Evolutionary conservation across 2,329 filamentous ascomycete genomes (phyloP).

Genomic region (Dothideomycetidae sp.): DNA sequence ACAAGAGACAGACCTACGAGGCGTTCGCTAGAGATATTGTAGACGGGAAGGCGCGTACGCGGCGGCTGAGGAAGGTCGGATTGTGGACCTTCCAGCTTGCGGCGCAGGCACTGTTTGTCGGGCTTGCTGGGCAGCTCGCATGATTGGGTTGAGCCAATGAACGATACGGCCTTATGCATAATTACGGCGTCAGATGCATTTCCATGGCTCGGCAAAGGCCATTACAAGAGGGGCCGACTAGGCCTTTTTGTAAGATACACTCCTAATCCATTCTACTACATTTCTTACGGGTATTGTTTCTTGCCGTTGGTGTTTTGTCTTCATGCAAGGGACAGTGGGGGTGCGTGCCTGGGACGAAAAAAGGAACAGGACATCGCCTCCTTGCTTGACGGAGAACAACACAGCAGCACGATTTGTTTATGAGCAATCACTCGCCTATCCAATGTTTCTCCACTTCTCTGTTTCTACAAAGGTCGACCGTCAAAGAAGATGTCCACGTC

Average conservation of each 20-base stretch:
- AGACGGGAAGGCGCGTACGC: slow-evolving; percentile 72
- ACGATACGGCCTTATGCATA: too few species aligned
- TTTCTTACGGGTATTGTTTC: not conserved
- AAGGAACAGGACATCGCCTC: too few species aligned
- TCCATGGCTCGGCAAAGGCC: not conserved
- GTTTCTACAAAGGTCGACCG: too few species aligned
- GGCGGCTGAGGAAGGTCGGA: slow-evolving; percentile 86
- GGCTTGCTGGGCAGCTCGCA: slow-evolving; percentile 70
- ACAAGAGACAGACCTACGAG: slow-evolving; percentile 53
- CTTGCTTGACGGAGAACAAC: too few species aligned
- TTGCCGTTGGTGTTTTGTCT: not conserved
- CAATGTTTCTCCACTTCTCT: too few species aligned
- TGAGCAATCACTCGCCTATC: too few species aligned
- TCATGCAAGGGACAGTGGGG: not conserved
- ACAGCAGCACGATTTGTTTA: too few species aligned
- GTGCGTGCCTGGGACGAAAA: too few species aligned
- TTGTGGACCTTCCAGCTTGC: slow-evolving; percentile 91
- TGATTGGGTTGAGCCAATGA: slow-evolving; percentile 26
- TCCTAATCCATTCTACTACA: not conserved
- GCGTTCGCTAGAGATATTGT: slow-evolving; percentile 86
- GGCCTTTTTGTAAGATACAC: not conserved
- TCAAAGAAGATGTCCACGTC: slow-evolving; percentile 10
- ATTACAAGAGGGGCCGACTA: not conserved
- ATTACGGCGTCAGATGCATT: not conserved
- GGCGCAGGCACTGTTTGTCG: slow-evolving; percentile 86